Evolutionary conservation across 176 grass and related monocot genomes (phyloP), one percentile per base, ranked within the genome.

Genomic region (Ampelocalamus luodianensis): DNA sequence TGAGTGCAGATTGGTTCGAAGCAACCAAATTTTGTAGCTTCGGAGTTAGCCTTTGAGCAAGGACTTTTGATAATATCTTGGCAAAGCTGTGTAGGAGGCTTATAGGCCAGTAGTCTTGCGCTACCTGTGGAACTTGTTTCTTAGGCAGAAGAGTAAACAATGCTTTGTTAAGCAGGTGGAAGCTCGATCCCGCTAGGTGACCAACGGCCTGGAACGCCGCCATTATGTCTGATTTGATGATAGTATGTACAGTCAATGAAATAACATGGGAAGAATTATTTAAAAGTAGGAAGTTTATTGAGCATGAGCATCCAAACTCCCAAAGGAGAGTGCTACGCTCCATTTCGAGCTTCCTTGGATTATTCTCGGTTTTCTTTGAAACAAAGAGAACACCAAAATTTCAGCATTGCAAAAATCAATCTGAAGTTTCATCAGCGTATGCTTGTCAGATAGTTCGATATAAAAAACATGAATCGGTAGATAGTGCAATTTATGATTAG

Each of bases 391-490:
- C 27, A 16, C 1, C 5, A 50, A 32, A 68, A 76, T 61, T 76
- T 49, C 71, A 76, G 49, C 71, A 74, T 63, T 81, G n/a, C 38
- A 56, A 81, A 38, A 65, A 73, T 46, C 13, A 34, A 39, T 17
- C 43, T 5, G 34, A 26, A n/a, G 59, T 11, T 43, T 44, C 71
- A 39, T n/a, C 49, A 20, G 76, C 2, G 4, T 32, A 18, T 71
- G 40, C 9, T 49, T 61, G 54, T 63, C 46, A 12, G 6, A 51
- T 22, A 71, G 42, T 62, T 38, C n/a, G 24, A 14, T 17, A 39
- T 42, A 45, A 10, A 53, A 6, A 68, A 44, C 6, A 63, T 62
- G 54, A 23, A 50, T 24, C 16, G 68, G 24, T 16, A 69, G 3
- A 13, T 50, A 54, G 0, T 27, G 40, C 18, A 45, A 18, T 50